phyloP scores from a whole-genome alignment of 768 basidiomycete genomes.

The Tricholoma sp. region DNA sequence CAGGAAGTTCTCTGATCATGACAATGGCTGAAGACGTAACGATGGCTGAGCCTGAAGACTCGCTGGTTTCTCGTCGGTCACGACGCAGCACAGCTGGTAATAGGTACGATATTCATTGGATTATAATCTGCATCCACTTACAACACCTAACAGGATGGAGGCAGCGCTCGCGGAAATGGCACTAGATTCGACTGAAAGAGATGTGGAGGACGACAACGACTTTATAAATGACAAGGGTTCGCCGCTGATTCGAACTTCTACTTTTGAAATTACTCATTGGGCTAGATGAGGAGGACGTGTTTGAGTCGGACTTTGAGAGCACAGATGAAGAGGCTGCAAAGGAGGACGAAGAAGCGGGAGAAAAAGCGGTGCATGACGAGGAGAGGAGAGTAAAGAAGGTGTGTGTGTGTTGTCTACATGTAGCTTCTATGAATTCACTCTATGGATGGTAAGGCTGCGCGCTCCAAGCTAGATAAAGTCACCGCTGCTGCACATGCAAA shows the following conservation, averaged over 20 bases:
- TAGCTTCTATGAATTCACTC: background rate
- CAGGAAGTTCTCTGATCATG: background rate
- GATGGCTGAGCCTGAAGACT: slow-evolving; percentile 33
- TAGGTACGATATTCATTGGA: slow-evolving; percentile 33
- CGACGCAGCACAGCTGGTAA: slow-evolving; percentile 77
- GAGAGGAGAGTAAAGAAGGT: slow-evolving; percentile 52
- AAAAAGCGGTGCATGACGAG: slow-evolving; percentile 55
- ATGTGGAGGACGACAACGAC: slow-evolving; percentile 70
- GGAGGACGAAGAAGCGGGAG: slow-evolving; percentile 51
- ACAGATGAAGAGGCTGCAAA: slow-evolving; percentile 70
- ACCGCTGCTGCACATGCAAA: slow-evolving; percentile 65
- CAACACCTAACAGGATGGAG: slow-evolving; percentile 53
- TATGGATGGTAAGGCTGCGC: slow-evolving; percentile 38
- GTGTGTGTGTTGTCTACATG: slow-evolving; percentile 3
- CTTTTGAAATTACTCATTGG: slow-evolving; percentile 5
- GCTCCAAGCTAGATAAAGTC: slow-evolving; percentile 53
- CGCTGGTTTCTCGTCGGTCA: slow-evolving; percentile 52
- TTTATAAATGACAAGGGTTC: slow-evolving; percentile 64
- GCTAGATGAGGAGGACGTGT: slow-evolving; percentile 76
- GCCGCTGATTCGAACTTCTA: background rate
- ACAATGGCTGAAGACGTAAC: slow-evolving; percentile 7
- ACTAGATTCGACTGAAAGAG: slow-evolving; percentile 47
- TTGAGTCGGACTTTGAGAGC: slow-evolving; percentile 81
- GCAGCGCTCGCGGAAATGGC: slow-evolving; percentile 71
- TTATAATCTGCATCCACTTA: slow-evolving; percentile 1